Evolutionary conservation across 495 filamentous ascomycete genomes (phyloP).

Genomic region (Aspergillus leporis): DNA sequence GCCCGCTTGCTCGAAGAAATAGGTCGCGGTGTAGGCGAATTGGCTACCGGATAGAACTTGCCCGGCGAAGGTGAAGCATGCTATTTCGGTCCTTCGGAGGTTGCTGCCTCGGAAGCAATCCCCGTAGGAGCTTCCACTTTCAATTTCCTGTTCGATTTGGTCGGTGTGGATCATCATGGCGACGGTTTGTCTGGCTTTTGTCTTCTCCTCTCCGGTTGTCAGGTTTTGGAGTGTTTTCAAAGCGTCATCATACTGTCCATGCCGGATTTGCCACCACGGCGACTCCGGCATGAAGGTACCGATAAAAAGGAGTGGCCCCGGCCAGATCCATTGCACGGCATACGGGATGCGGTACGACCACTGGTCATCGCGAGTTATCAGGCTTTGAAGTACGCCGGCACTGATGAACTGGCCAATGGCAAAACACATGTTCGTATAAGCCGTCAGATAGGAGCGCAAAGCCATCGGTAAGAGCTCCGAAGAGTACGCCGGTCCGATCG

Average conservation of each 20-base stretch:
- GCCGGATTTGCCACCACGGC: slow-evolving; percentile 48
- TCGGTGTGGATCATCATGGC: slow-evolving; percentile 45
- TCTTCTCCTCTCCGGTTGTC: slow-evolving; percentile 13
- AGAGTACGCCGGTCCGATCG: slow-evolving; percentile 52
- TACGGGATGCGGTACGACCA: slow-evolving; percentile 61
- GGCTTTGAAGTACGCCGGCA: slow-evolving; percentile 46
- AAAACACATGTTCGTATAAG: slow-evolving; percentile 50
- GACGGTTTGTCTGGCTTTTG: slow-evolving; percentile 39
- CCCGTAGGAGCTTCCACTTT: slow-evolving; percentile 32
- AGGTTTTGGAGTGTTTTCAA: slow-evolving; percentile 44
- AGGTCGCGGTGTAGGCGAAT: slow-evolving; percentile 36
- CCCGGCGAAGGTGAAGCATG: slow-evolving; percentile 24
- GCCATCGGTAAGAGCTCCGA: slow-evolving; percentile 51
- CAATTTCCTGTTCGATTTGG: slow-evolving; percentile 33
- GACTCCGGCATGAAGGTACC: slow-evolving; percentile 46
- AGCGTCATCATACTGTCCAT: slow-evolving; percentile 44
- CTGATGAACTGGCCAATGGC: slow-evolving; percentile 54
- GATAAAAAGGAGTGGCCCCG: slow-evolving; percentile 41
- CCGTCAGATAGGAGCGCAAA: slow-evolving; percentile 45
- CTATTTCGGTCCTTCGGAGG: slow-evolving; percentile 43
- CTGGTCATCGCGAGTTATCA: slow-evolving; percentile 32
- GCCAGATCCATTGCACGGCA: slow-evolving; percentile 58
- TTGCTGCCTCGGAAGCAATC: slow-evolving; percentile 44
- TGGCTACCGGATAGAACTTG: slow-evolving; percentile 34
- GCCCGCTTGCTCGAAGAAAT: slow-evolving; percentile 46